These are phyloP conservation scores for Melanopsichium pennsylvanicum DNA, from an alignment of 1,284 basidiomycete species.

Conservation along the genomic window DNA sequence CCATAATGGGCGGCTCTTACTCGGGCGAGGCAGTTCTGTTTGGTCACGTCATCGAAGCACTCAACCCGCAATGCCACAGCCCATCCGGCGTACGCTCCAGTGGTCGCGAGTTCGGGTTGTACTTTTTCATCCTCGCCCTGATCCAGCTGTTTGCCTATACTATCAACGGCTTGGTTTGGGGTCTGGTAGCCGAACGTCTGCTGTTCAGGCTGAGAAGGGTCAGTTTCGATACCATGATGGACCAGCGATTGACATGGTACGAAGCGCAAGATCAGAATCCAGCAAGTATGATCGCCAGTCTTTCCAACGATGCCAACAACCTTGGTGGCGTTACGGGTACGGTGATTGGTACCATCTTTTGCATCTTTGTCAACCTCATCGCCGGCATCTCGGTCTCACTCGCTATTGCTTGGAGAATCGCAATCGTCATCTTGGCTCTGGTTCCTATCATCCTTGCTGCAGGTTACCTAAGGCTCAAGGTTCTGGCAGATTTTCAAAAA, in stretches of 20 bases:
- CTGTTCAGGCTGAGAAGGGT: constrained; percentile 50
- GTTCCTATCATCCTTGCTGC: constrained; percentile 54
- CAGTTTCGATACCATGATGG: constrained; percentile 45
- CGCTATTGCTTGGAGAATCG: constrained; percentile 55
- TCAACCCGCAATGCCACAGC: constrained; percentile 57
- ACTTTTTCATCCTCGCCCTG: constrained; percentile 56
- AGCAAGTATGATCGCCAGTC: constrained; percentile 43
- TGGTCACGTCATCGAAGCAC: constrained; percentile 57
- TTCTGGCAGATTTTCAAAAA: constrained; percentile 57
- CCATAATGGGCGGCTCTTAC: constrained; percentile 57
- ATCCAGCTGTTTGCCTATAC: constrained; percentile 54
- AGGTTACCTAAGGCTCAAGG: constrained; percentile 55
- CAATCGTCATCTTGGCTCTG: constrained; percentile 52
- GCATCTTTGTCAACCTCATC: constrained; percentile 56
- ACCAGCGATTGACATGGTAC: constrained; percentile 49
- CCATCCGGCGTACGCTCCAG: constrained; percentile 29
- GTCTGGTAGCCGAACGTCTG: constrained; percentile 51
- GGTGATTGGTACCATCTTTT: constrained; percentile 57
- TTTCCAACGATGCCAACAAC: constrained; percentile 54
- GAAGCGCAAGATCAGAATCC: constrained; percentile 40
- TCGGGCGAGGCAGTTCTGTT: constrained; percentile 58
- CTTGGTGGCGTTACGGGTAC: constrained; percentile 54
- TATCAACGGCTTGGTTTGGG: constrained; percentile 53
- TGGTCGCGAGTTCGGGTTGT: constrained; percentile 46
- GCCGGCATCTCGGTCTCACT: constrained; percentile 50